Evolutionary conservation across 306 rosid genomes (phyloP).

Genomic region (Lathyrus oleraceus): DNA sequence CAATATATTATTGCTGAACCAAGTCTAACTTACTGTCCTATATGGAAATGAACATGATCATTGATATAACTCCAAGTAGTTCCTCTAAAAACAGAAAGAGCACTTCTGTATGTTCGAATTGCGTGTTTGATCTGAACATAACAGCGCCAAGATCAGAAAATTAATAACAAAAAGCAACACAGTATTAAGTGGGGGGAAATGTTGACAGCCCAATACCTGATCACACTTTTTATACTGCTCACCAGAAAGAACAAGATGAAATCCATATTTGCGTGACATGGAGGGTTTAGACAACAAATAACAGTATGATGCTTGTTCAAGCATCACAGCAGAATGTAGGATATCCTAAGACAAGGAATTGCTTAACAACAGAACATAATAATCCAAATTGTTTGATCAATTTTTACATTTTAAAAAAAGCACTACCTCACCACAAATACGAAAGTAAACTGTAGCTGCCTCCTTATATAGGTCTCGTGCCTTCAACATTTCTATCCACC

Average conservation of each 20-base stretch:
- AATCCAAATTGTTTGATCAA: conserved; percentile 18
- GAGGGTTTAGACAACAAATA: conserved; percentile 88
- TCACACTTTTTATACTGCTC: conserved; percentile 93
- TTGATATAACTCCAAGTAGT: conserved; percentile 82
- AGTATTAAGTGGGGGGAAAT: conserved; percentile 2
- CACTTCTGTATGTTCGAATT: conserved; percentile 83
- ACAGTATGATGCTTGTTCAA: conserved; percentile 98
- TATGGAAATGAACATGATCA: conserved; percentile 92
- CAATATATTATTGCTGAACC: conserved; percentile 16
- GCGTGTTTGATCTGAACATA: conserved; percentile 85
- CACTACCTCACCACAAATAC: conserved; percentile 91
- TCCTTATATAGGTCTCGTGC: conserved; percentile 78
- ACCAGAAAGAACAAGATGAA: conserved; percentile 99
- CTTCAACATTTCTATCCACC: conserved; percentile 97
- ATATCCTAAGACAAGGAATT: conserved; percentile 62
- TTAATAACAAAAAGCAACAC: conserved; percentile 32
- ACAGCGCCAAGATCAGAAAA: conserved; percentile 22
- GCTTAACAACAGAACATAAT: conserved; percentile 43
- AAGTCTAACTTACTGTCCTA: conserved; percentile 84
- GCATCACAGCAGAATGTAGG: conserved; percentile 93
- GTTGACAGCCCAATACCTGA: conserved; percentile 61
- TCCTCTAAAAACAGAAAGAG: conserved; percentile 80
- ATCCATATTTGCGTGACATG: conserved; percentile 91
- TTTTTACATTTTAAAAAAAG: conserved; percentile 2
- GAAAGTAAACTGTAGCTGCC: conserved; percentile 89